Evolutionary conservation across 2,329 filamentous ascomycete species (phyloP).

Genomic region (Talaromyces piceae): DNA sequence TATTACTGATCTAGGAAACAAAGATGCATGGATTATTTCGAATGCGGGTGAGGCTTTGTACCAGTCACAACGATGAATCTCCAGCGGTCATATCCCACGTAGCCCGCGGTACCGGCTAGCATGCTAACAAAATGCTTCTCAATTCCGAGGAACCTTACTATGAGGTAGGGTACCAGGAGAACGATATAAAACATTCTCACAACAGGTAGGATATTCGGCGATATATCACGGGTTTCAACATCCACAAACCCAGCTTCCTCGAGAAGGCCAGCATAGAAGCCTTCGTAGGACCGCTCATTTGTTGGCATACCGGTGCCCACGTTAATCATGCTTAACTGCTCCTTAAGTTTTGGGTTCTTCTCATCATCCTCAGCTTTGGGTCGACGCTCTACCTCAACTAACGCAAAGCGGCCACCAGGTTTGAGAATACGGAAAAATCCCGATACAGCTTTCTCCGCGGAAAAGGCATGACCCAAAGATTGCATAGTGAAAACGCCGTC

Average conservation of each 20-base stretch:
- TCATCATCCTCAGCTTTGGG: constrained; percentile 22
- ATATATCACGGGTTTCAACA: constrained; percentile 39
- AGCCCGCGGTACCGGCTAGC: constrained; percentile 23
- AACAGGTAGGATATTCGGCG: constrained; percentile 44
- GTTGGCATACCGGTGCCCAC: constrained; percentile 42
- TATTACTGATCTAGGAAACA: no score
- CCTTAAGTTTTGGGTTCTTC: constrained; percentile 14
- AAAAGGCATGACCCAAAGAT: constrained; percentile 48
- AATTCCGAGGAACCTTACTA: constrained; percentile 38
- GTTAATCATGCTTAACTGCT: constrained; percentile 27
- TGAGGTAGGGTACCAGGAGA: constrained; percentile 41
- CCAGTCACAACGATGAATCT: neutral
- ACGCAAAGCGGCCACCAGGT: constrained; percentile 41
- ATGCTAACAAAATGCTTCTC: constrained; percentile 44
- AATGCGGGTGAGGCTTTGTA: neutral
- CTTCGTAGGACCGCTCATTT: constrained; percentile 31
- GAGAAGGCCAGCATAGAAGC: constrained; percentile 34
- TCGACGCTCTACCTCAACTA: constrained; percentile 44
- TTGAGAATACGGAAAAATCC: constrained; percentile 45
- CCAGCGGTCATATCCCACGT: neutral
- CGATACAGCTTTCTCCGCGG: constrained; percentile 36
- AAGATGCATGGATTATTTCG: neutral
- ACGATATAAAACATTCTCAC: constrained; percentile 42
- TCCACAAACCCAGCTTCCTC: constrained; percentile 40
- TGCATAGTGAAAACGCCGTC: constrained; percentile 52